Evolutionary conservation across 805 yeast genomes (phyloP), one percentile per base, ranked within the genome.

Genomic region (Starmerella etchellsii): DNA sequence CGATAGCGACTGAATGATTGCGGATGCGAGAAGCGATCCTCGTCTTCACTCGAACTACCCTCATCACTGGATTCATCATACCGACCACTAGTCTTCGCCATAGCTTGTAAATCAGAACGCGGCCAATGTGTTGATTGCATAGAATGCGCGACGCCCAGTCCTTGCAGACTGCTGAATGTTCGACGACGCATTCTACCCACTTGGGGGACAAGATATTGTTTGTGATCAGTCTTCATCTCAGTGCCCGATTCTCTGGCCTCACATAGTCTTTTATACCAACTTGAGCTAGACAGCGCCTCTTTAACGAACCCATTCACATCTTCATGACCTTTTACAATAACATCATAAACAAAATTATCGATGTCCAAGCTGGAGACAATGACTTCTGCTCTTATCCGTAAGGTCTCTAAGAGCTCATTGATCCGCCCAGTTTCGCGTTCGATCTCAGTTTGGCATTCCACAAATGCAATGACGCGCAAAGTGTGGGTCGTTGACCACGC

Each of bases 381-480:
- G n/a, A 87, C 68, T 45, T 74, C 75, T 0, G 96, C 95, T 27
- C 76, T 78, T 41, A 91, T 91, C 53, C 98, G 69, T 40, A 91
- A 66, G n/a, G 77, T 78, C 13, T 72, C 76, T 34, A 91, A 63
- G 25, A 91, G 61, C 31, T 75, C 73, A 1, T 52, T 53, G 30
- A 91, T 72, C 39, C 96, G 61, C 13, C 61, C 59, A 16, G 59
- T 60, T 54, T 91, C 99, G 36, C 80, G 84, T 2, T 62, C 68
- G 22, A 83, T 72, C 49, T 87, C 96, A 0, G 63, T 63, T 34
- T 65, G 66, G 42, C 68, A 68, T 60, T 91, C 98, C 24, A 91
- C 96, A 67, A 91, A 88, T 0, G 81, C 93, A 38, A 91, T 76
- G 10, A 91, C 84, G 44, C 98, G 66, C 29, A 91, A 57, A 5